Conservation (phyloP, 345 rosid species). For the Linum tenue region DNA sequence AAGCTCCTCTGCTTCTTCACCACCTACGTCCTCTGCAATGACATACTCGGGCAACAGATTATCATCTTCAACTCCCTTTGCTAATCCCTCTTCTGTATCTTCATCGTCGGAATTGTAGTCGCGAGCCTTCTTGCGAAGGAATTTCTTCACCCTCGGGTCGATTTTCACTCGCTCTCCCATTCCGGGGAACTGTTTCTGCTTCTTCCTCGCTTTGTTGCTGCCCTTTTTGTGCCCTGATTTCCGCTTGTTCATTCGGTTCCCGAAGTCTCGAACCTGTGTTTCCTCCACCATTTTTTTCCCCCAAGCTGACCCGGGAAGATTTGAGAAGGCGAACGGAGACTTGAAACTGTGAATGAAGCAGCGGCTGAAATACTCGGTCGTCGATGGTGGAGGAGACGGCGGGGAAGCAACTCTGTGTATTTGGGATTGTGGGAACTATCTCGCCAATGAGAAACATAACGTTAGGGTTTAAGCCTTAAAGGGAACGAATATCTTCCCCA, state of each 20-base stretch:
- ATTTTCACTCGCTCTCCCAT: conserved; percentile 38
- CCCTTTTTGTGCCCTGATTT: conserved; percentile 42
- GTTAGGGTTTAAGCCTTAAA: no score
- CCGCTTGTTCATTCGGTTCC: conserved; percentile 34
- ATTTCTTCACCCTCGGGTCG: conserved; percentile 40
- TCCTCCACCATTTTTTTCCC: conserved; percentile 32
- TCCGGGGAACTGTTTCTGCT: conserved; percentile 26
- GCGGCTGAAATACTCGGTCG: no score
- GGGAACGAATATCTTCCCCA: no score
- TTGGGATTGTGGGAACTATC: no score
- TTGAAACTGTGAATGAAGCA: neutral
- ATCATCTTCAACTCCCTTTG: conserved; percentile 19
- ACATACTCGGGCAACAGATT: conserved; percentile 11
- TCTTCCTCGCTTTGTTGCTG: conserved; percentile 32
- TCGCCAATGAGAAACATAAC: no score
- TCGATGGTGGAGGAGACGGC: no score
- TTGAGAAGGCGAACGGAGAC: neutral
- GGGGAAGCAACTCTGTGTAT: no score
- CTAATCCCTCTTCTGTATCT: conserved; percentile 20
- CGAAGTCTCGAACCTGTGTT: conserved; percentile 19
- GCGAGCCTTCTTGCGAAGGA: conserved; percentile 62
- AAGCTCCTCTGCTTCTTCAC: conserved; percentile 18
- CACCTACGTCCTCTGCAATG: conserved; percentile 10
- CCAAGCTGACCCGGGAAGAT: neutral
- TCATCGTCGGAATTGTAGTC: conserved; percentile 81